Evolutionary conservation across 2,329 filamentous ascomycete genomes (phyloP), one percentile per base, ranked within the genome.

Genomic region (Ophiostoma sp.): DNA sequence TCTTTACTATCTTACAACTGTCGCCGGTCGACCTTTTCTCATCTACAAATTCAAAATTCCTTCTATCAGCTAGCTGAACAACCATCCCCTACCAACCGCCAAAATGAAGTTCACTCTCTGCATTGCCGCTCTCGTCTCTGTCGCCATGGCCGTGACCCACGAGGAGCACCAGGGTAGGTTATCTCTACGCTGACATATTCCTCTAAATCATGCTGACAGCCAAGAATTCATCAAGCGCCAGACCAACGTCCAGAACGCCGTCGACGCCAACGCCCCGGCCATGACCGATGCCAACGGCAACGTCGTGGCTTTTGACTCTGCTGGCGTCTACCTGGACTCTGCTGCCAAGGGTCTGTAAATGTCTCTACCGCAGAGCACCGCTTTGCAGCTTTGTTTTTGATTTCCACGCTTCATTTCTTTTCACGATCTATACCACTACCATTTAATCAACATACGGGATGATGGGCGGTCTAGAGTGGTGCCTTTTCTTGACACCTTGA

Each of bases 71-170:
- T 60, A 60, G 55, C 55, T 60, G 55, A 60, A 27, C 27, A 27
- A 18, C 66, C 68, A 72, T 18, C 2, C 16, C 36, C 12, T 12
- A 11, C 44, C 41, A 74, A 70, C 64, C 69, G 75, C 77, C 80
- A 85, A 79, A 70, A 86, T 86, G 84, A 81, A 84, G 79, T 82
- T 81, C 80, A 79, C 81, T 69, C 70, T 81, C 71, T 77, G 80
- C 73, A 69, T 85, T 71, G 76, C 83, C 73, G 77, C 82, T 71
- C 75, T 86, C 71, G 77, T 79, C 75, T 77, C 81, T 68, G 77
- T 80, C 73, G 81, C 78, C 73, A 75, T 82, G 73, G 83, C 82
- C 68, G 77, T 55, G 36, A 45, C 64, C 5, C n/a, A 62, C 27
- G 11, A 12, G 27, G 72, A 74, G 58, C 70, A 67, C 67, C 74